These are phyloP conservation scores for Mycosphaerella sp. DNA, from an alignment of 2,329 filamentous ascomycete species.

Conservation along the genomic window DNA sequence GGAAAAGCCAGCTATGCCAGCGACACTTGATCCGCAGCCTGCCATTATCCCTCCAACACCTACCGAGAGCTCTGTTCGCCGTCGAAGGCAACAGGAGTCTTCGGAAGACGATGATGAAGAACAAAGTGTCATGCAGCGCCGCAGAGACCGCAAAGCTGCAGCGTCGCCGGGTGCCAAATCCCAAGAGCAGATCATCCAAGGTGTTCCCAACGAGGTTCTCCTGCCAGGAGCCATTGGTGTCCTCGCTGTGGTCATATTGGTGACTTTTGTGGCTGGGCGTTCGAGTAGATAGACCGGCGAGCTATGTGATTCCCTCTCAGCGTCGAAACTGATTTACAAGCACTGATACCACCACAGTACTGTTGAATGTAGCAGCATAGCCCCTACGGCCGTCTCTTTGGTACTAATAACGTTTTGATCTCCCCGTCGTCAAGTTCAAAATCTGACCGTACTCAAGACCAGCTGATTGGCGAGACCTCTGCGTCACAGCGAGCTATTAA, in stretches of 20 bases:
- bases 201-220: conserved; percentile 88
- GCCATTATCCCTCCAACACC: conserved; percentile 45
- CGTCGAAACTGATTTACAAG: conserved; percentile 5
- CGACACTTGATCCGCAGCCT: conserved; percentile 56
- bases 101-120: conserved; percentile 54
- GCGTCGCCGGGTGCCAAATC: conserved; percentile 45
- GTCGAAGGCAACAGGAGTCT: conserved; percentile 42
- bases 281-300: conserved; percentile 25
- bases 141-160: conserved; percentile 19
- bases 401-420: not conserved
- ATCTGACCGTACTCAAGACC: not conserved
- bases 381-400: not conserved
- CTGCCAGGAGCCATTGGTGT: conserved; percentile 91
- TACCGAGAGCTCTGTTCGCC: conserved; percentile 45
- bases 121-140: conserved; percentile 35
- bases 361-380: conserved; percentile 5
- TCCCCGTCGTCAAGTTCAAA: no score
- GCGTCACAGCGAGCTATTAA: not conserved
- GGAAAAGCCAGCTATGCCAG: conserved; percentile 72
- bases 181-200: conserved; percentile 75
- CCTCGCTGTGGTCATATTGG: conserved; percentile 87
- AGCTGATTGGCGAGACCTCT: not conserved
- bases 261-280: conserved; percentile 71
- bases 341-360: conserved; percentile 16
- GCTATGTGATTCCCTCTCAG: conserved; percentile 2